Evolutionary conservation across 352 stramenopile species (phyloP).

Genomic region (Phytopythium ostracodes): DNA sequence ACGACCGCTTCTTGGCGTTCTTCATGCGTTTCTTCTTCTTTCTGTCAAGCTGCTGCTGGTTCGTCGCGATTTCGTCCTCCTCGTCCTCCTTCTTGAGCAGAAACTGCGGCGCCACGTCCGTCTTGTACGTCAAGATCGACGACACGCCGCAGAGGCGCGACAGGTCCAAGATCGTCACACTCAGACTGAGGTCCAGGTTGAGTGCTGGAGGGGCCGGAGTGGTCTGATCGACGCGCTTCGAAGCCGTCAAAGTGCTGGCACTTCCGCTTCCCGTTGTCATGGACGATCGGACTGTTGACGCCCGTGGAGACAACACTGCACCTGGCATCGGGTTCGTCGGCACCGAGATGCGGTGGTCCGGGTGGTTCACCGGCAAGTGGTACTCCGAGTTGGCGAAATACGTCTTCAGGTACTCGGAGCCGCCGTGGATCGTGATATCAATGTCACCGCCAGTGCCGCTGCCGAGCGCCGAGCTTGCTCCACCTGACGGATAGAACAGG

Average conservation of each 20-base stretch:
- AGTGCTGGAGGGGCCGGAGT: conserved; percentile 21
- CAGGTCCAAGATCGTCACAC: conserved; percentile 66
- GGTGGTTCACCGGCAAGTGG: conserved; percentile 64
- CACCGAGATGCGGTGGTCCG: conserved; percentile 60
- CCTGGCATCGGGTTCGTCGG: conserved; percentile 29
- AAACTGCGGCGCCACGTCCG: conserved; percentile 24
- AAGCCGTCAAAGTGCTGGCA: conserved; percentile 18
- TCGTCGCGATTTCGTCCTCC: not conserved
- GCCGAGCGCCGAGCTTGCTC: not conserved
- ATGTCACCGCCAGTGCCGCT: conserved; percentile 19
- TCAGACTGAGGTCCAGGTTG: conserved; percentile 66
- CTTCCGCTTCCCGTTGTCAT: not conserved
- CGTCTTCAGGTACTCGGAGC: conserved; percentile 68
- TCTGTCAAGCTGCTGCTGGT: conserved; percentile 1
- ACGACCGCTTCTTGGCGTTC: conserved; percentile 14
- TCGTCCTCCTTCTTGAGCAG: conserved; percentile 8
- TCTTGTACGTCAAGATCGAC: conserved; percentile 67
- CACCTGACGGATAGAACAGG: conserved; percentile 37
- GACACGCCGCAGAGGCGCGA: conserved; percentile 75
- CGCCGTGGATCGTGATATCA: conserved; percentile 54
- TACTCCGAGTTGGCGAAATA: conserved; percentile 70
- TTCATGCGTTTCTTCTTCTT: conserved; percentile 6
- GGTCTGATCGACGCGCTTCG: conserved; percentile 49
- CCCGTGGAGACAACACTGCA: conserved; percentile 43
- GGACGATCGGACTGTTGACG: conserved; percentile 21